Evolutionary conservation across 2,329 filamentous ascomycete species (phyloP).

Genomic region (Elsinoe necatrix): DNA sequence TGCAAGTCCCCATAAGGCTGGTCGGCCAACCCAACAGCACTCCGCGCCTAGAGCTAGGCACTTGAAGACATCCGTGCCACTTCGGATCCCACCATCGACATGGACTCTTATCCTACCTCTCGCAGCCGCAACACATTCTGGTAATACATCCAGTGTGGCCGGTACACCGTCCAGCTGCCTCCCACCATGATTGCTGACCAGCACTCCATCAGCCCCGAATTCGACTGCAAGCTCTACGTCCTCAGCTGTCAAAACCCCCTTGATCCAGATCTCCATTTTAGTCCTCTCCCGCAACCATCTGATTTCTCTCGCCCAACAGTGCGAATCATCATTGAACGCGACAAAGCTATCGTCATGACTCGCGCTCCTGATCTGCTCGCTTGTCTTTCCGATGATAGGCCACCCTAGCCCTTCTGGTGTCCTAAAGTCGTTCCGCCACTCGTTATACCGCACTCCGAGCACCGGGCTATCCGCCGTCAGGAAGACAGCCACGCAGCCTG

Average conservation of each 20-base stretch:
- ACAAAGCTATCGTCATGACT: slow-evolving; percentile 27
- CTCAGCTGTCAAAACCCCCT: slow-evolving; percentile 32
- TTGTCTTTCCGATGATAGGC: slow-evolving; percentile 24
- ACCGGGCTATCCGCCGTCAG: slow-evolving; percentile 49
- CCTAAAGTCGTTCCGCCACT: slow-evolving; percentile 45
- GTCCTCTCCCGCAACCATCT: slow-evolving; percentile 42
- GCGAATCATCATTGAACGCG: slow-evolving; percentile 25
- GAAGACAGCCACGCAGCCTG: slow-evolving; percentile 47
- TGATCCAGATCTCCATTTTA: slow-evolving; percentile 42
- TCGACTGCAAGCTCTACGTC: slow-evolving; percentile 39
- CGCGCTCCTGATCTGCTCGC: slow-evolving; percentile 22
- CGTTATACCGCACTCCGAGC: slow-evolving; percentile 45
- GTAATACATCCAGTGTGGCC: slow-evolving; percentile 43
- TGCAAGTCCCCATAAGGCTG: slow-evolving; percentile 44
- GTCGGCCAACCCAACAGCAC: slow-evolving; percentile 42
- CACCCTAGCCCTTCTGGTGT: slow-evolving; percentile 25
- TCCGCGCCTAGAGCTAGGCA: slow-evolving; percentile 46
- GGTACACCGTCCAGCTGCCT: slow-evolving; percentile 50
- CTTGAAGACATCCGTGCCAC: slow-evolving; percentile 51
- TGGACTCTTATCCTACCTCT: slow-evolving; percentile 48
- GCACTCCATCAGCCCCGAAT: slow-evolving; percentile 32
- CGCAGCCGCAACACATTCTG: slow-evolving; percentile 33
- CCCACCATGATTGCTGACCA: slow-evolving; percentile 52
- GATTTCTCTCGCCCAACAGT: slow-evolving; percentile 27
- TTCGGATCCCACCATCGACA: slow-evolving; percentile 52